Evolutionary conservation across 805 yeast genomes (phyloP).

Genomic region (Metschnikowia bowlesiae): DNA sequence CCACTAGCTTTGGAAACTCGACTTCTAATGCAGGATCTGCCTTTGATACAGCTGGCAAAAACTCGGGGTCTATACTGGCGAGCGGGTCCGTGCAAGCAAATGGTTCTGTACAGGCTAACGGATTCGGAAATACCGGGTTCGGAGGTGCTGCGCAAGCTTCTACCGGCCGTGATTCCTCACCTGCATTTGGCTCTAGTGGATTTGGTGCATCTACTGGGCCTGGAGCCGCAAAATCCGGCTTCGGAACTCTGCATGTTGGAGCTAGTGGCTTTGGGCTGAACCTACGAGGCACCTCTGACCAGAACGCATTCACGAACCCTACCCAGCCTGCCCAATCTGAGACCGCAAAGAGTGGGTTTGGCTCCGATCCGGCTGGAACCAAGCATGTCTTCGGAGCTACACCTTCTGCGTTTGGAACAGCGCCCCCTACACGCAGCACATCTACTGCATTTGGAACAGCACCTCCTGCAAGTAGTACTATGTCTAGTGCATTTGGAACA

Average conservation of each 20-base stretch:
- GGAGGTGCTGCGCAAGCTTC: neutral
- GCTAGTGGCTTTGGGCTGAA: neutral
- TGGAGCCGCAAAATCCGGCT: neutral
- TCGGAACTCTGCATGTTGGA: neutral
- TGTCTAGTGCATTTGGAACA: neutral
- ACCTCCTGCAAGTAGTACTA: neutral
- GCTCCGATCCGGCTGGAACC: constrained; percentile 1
- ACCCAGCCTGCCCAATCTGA: neutral
- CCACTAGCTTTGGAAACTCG: neutral
- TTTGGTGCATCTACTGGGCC: neutral
- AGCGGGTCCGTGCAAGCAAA: neutral
- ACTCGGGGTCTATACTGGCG: neutral
- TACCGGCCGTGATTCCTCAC: constrained; percentile 9
- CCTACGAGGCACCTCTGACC: neutral
- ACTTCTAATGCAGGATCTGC: neutral
- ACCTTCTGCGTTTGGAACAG: constrained; percentile 3
- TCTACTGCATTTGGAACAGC: neutral
- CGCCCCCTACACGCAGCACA: neutral
- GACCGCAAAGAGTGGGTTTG: constrained; percentile 13
- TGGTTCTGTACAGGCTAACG: neutral
- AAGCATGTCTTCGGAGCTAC: constrained; percentile 7
- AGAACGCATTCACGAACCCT: neutral
- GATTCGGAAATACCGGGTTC: constrained; percentile 5
- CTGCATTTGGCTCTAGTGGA: constrained; percentile 7
- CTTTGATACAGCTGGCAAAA: neutral